Evolutionary conservation across 2,329 filamentous ascomycete genomes (phyloP).

Genomic region (Orbilia ellipsospora): DNA sequence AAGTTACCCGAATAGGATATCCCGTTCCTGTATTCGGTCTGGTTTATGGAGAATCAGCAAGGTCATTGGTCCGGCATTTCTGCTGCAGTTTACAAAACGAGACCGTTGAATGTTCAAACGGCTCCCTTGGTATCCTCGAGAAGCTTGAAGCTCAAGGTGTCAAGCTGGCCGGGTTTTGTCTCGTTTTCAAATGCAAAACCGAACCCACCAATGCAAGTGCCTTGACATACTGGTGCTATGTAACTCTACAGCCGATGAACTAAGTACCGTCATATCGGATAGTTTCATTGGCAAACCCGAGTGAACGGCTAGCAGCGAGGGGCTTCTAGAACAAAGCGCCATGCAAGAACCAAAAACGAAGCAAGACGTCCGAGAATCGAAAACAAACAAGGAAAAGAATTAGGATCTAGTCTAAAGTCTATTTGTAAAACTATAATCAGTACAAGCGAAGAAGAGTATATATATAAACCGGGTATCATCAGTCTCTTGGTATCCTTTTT

Average conservation of each 20-base stretch:
- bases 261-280: too few species aligned
- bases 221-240: too few species aligned
- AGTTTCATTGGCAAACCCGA: not conserved
- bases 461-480: too few species aligned
- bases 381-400: not conserved
- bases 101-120: too few species aligned
- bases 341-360: not conserved
- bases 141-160: too few species aligned
- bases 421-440: too few species aligned
- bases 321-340: not conserved
- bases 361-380: not conserved
- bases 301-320: not conserved
- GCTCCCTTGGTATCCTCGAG: too few species aligned
- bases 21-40: not conserved
- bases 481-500: not conserved
- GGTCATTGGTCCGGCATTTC: not conserved
- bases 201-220: not conserved
- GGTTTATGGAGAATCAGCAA: not conserved
- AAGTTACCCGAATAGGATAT: constrained; percentile 3
- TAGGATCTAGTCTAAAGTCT: not conserved
- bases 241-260: too few species aligned
- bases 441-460: too few species aligned
- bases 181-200: not conserved
- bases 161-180: not conserved
- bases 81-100: not conserved